Evolutionary conservation across 768 basidiomycete species (phyloP).

Genomic region (Holtermanniella nyarrowii): DNA sequence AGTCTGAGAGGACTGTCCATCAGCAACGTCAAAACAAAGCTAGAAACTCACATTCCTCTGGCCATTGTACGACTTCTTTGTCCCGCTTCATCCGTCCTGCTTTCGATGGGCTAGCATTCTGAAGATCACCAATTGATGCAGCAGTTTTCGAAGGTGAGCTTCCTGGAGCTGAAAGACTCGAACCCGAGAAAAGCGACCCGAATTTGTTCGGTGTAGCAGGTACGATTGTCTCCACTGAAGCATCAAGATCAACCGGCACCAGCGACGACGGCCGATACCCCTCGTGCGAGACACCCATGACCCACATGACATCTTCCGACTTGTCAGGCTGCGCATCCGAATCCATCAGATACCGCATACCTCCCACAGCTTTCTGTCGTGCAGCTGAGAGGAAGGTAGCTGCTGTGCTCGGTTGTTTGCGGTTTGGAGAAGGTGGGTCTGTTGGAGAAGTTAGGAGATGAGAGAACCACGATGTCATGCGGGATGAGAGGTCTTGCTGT

Average conservation of each 20-base stretch:
- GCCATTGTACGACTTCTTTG: constrained; percentile 46
- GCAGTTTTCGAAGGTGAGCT: constrained; percentile 18
- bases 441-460: constrained; percentile 16
- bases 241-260: constrained; percentile 4
- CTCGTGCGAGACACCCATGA: constrained; percentile 63
- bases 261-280: constrained; percentile 28
- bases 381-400: constrained; percentile 35
- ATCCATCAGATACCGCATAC: constrained; percentile 78
- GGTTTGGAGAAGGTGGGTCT: constrained; percentile 23
- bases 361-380: constrained; percentile 33
- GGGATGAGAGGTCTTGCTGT: constrained; percentile 17
- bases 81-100: constrained; percentile 22
- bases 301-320: constrained; percentile 74
- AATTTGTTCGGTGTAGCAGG: constrained; percentile 14
- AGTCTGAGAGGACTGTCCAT: constrained; percentile 69
- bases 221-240: constrained; percentile 11
- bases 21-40: background rate
- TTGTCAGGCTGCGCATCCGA: constrained; percentile 76
- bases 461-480: constrained; percentile 38
- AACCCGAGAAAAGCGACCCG: constrained; percentile 26
- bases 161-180: constrained; percentile 19
- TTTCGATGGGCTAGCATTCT: constrained; percentile 25
- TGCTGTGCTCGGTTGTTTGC: constrained; percentile 27
- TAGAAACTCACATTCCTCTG: constrained; percentile 32
- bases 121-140: background rate